A percentile compares a stretch with the other conserved stretches of the same genome.
These are phyloP conservation scores for Crithidia sp. DNA, from an alignment of 208 protist species.

Conservation along the genomic window DNA sequence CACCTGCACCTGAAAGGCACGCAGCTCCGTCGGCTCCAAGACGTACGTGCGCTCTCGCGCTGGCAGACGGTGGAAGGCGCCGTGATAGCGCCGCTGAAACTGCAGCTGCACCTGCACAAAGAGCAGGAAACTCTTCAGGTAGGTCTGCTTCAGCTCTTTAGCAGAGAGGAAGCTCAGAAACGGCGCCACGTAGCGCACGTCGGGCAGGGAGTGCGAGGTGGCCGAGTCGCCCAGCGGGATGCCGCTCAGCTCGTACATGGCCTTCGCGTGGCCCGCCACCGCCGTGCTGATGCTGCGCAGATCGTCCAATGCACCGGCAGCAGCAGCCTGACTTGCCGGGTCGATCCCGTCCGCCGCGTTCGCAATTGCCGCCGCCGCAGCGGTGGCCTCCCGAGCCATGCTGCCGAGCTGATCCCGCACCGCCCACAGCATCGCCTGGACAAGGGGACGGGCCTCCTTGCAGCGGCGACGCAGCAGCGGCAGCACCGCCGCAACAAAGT, in stretches of 20 bases:
- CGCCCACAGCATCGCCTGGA: conserved; percentile 75
- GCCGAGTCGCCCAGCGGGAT: conserved; percentile 40
- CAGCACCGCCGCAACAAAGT: conserved; percentile 61
- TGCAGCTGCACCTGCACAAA: conserved; percentile 82
- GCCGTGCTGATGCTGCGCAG: conserved; percentile 43
- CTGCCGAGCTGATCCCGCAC: conserved; percentile 47
- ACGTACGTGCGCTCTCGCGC: conserved; percentile 44
- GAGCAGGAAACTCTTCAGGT: conserved; percentile 64
- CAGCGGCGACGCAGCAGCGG: conserved; percentile 69
- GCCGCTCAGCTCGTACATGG: conserved; percentile 67
- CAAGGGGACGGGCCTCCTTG: conserved; percentile 47
- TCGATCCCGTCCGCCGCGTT: conserved; percentile 4
- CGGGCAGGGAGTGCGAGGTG: conserved; percentile 32
- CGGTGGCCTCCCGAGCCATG: conserved; percentile 38
- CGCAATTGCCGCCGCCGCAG: conserved; percentile 1
- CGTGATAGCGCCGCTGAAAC: conserved; percentile 45
- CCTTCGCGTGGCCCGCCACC: conserved; percentile 49
- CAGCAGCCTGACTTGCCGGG: conserved; percentile 1
- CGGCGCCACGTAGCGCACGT: conserved; percentile 76
- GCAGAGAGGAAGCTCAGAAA: conserved; percentile 73
- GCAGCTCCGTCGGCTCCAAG: conserved; percentile 49
- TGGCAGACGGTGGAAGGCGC: conserved; percentile 31
- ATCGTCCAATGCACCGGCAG: conserved; percentile 11
- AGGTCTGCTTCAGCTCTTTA: conserved; percentile 52
- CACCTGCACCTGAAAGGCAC: conserved; percentile 46